Evolutionary conservation across 1,284 basidiomycete species (phyloP), one percentile per base, ranked within the genome.

Genomic region (Cryptococcus sp.): DNA sequence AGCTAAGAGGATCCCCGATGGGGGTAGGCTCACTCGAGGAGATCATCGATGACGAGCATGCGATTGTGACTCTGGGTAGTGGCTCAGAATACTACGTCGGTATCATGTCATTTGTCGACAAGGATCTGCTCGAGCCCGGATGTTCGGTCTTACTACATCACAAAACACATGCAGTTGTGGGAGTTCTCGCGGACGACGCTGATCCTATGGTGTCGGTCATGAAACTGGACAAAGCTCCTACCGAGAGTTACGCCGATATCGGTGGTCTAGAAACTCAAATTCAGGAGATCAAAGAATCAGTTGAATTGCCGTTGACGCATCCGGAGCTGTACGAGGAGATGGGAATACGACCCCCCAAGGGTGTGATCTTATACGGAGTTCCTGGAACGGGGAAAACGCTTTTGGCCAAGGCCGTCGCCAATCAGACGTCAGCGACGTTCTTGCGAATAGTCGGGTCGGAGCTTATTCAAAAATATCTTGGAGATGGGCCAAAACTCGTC

Each of bases 41-140:
- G 79, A 98, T 99, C 67, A 96, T 99, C 71, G 96, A 98, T 81
- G 96, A 99, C 79, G 96, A 99, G 82, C 96, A 98, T 75, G 95
- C 96, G 23, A 98, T 99, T 75, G 88, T 99, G 69, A 94, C 90
- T 75, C 90, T 90, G 8, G 85, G 91, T 15, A 91, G 90, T 42
- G 95, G 96, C 2, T 94, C 95, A 35, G 96, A 98, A 76, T 94
- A 88, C 78, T 99, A 99, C 74, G 96, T 99, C 63, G 88, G 91
- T 46, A 98, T 98, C 76, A 92, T 98, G 89, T 91, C 88, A 61
- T 96, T 96, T 72, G 95, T 99, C 65, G 95, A 99, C 85, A 98
- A 98, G 80, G 95, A 99, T 73, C 79, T 95, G 50, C 82, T 99
- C 52, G 95, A 99, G 74, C 96, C 96, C 4, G 91, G 94, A 0